These are phyloP conservation scores for Brassica rapa DNA, from an alignment of 345 rosid species.

Conservation along the genomic window DNA sequence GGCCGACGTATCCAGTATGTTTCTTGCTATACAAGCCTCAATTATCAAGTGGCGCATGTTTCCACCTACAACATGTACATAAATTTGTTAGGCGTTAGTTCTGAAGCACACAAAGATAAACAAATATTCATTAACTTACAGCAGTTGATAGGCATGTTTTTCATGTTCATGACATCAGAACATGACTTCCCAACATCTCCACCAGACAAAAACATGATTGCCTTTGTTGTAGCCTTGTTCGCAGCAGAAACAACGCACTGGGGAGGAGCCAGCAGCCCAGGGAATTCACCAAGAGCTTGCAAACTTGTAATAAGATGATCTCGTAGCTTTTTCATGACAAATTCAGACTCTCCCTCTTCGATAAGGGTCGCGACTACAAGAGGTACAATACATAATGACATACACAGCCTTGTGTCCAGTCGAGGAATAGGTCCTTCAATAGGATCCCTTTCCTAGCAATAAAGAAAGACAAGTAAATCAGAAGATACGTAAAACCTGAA, in stretches of 20 bases:
- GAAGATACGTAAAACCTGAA: not conserved
- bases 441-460: constrained; percentile 82
- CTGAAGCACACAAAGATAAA: constrained; percentile 5
- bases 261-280: constrained; percentile 86
- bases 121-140: constrained; percentile 52
- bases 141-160: constrained; percentile 76
- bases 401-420: constrained; percentile 77
- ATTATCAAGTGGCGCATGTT: constrained; percentile 95
- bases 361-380: constrained; percentile 78
- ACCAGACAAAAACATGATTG: constrained; percentile 76
- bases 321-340: constrained; percentile 44
- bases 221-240: constrained; percentile 90
- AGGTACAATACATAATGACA: constrained; percentile 79
- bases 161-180: constrained; percentile 69
- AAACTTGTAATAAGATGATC: constrained; percentile 70
- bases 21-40: constrained; percentile 93
- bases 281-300: constrained; percentile 80
- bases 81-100: constrained; percentile 16
- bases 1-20: constrained; percentile 83
- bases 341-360: constrained; percentile 70
- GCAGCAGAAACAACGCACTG: constrained; percentile 71
- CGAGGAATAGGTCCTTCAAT: constrained; percentile 92
- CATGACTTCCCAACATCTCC: constrained; percentile 57
- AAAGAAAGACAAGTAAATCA: constrained; percentile 13
- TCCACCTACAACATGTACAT: constrained; percentile 66